Percentiles rank a stretch among this genome's conserved stretches.
Conservation (phyloP, 345 rosid species). For the Raphanus sativus region DNA sequence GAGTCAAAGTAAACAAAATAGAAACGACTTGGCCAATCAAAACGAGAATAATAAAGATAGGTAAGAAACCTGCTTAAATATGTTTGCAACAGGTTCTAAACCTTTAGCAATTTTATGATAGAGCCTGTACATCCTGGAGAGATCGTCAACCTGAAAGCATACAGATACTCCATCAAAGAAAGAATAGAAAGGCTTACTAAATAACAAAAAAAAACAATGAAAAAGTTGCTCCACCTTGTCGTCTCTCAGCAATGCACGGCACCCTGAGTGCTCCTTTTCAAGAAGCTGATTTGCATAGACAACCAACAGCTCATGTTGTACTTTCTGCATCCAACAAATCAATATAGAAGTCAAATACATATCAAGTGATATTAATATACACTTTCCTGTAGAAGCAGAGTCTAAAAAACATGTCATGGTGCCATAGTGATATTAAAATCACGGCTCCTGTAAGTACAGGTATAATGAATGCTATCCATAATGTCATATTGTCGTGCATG, state of each 20-base stretch:
- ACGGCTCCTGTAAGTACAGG: background rate
- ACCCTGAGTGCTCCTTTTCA: conserved; percentile 93
- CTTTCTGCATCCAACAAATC: conserved; percentile 59
- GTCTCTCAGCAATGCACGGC: conserved; percentile 80
- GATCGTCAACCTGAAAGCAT: conserved; percentile 72
- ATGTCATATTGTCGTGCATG: background rate
- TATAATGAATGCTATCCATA: background rate
- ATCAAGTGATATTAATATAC: background rate
- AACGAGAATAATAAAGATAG: conserved; percentile 3
- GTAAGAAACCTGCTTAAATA: conserved; percentile 78
- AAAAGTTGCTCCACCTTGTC: conserved; percentile 59
- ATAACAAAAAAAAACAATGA: background rate
- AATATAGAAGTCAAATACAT: background rate
- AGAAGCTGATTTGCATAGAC: conserved; percentile 62
- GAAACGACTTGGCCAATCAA: background rate
- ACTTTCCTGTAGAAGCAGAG: background rate
- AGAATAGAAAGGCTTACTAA: background rate
- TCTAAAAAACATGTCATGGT: background rate
- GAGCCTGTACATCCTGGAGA: conserved; percentile 95
- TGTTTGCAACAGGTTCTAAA: conserved; percentile 78
- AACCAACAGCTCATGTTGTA: conserved; percentile 80
- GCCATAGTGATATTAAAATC: background rate
- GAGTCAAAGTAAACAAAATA: background rate
- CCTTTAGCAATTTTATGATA: conserved; percentile 69
- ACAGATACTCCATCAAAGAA: conserved; percentile 16